Base-by-base conservation (phyloP, 2,329 filamentous ascomycete genomes). In the Diaporthe sp. region DNA sequence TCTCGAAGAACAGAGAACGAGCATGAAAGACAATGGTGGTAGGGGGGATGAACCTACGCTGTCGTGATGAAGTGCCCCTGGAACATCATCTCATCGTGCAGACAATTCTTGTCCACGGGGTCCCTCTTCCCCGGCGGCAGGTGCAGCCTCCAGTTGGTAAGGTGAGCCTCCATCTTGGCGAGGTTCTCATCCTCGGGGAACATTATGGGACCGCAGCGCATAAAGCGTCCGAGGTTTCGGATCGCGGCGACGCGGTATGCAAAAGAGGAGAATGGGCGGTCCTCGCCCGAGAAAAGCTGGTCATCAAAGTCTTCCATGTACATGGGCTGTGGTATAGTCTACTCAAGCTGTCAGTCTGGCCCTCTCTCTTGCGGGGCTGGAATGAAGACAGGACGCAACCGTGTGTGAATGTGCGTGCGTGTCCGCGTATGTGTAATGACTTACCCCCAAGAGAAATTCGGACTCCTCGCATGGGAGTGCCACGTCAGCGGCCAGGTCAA, bases 51-150 rank as follows among this genome's bases (percentile, higher is more conserved):
- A 13, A 84, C 87, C 80, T 82, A 88, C 87, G 89, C 89, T 77
- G 91, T 85, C 44, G 86, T 89, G 80, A 98, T 94, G 91, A 97
- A 96, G 77, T 94, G 93, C 0, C 94, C 95, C 82, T 97, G 95
- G 85, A 98, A 98, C 84, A 98, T 92, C 90, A 98, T 93, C 84
- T 98, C 95, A 82, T 98, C 96, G 15, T 96, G 88, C 72, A 91
- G 89, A 44, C 94, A 93, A 79, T 93, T 91, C 77, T 90, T 89
- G 76, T 91, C 90, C 72, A 97, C 86, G 22, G 94, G 88, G 76
- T 94, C 90, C 73, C 88, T 88, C 84, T 97, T 97, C 20, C 88
- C 88, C 22, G 89, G 87, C 0, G 96, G 95, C 0, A 98, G 87
- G 80, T 97, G 94, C 65, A 96, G 90, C 72, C 92, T 90, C 94